Conservation (phyloP, 345 rosid species). For the Nephelium lappaceum region DNA sequence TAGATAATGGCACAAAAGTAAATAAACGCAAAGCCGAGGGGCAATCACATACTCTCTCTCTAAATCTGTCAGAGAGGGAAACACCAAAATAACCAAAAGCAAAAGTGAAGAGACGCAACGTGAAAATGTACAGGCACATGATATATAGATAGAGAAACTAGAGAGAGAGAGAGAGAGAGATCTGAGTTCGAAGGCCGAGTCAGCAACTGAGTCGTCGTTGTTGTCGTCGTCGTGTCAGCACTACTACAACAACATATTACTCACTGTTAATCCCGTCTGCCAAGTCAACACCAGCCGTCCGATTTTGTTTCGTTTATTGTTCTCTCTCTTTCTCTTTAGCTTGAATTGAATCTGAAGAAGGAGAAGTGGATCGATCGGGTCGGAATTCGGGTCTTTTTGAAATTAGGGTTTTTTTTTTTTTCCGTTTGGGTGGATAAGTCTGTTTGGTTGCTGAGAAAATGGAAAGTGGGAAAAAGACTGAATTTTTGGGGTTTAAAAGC, state of each 20-base stretch:
- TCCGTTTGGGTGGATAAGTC: neutral
- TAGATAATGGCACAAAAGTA: conserved; percentile 17
- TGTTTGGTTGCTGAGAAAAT: conserved; percentile 27
- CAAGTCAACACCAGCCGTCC: conserved; percentile 20
- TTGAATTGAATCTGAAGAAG: neutral
- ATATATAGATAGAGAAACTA: conserved; percentile 8
- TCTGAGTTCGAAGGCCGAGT: conserved; percentile 45
- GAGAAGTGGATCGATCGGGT: conserved; percentile 7
- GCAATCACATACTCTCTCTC: neutral
- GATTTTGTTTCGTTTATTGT: conserved; percentile 24
- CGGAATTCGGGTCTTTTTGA: conserved; percentile 9
- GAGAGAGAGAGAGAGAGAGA: conserved; percentile 37
- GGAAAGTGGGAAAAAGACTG: neutral
- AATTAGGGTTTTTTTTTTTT: neutral
- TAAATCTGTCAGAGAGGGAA: conserved; percentile 6
- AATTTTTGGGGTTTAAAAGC: neutral
- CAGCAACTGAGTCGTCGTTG: conserved; percentile 14
- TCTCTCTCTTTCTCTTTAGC: conserved; percentile 14
- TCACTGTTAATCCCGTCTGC: conserved; percentile 26
- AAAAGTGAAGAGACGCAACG: conserved; percentile 29
- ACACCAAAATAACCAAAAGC: neutral
- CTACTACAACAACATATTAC: conserved; percentile 19
- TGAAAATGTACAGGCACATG: conserved; percentile 17
- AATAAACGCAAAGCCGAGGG: conserved; percentile 20
- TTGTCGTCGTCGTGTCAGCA: conserved; percentile 24